Evolutionary conservation across 768 basidiomycete genomes (phyloP), one percentile per base, ranked within the genome.

Genomic region (Boletellus emodensis): DNA sequence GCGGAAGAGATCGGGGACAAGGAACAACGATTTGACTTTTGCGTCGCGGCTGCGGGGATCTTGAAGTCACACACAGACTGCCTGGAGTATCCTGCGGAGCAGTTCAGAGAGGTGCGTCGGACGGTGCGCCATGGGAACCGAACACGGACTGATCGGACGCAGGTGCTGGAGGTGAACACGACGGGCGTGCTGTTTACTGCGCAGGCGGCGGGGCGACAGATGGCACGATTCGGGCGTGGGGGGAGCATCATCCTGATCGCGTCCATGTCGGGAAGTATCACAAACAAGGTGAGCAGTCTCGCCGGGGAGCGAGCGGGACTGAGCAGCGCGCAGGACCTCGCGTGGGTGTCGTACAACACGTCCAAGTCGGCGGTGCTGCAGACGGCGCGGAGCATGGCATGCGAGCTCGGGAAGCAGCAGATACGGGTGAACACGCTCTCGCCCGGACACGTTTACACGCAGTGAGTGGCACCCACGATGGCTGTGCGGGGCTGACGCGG

Each of bases 341-440:
- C 82, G 1, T 88, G 84, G 85, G 77, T 83, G 44, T 79, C 84
- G 13, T 90, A 90, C 69, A 88, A 89, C 67, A 75, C 79, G 42
- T 85, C 83, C 70, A 90, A 90, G 67, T 79, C 83, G 1, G 87
- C 82, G 5, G 85, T 90, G 15, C 67, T 89, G 37, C 87, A 90
- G 67, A 88, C 88, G 85, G 82, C 75, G 6, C 79, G 88, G 38
- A 87, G 84, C 64, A 84, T 90, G 85, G 87, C 87, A 4, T 88
- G 85, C 61, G 87, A 90, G 61, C 75, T 90, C 2, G 88, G 85
- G 2, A 69, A 61, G 33, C 71, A 81, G 63, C 69, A 73, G 2
- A 88, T 90, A 44, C 76, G 88, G 3, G 85, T 89, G 51, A 90
- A 90, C 65, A 73, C 82, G 12, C 73, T 90, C 44, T 89, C 87